Percentiles rank a stretch among this genome's conserved stretches.
These are phyloP conservation scores for Pseudozyma sp. DNA, from an alignment of 1,284 basidiomycete species.

Conservation along the genomic window DNA sequence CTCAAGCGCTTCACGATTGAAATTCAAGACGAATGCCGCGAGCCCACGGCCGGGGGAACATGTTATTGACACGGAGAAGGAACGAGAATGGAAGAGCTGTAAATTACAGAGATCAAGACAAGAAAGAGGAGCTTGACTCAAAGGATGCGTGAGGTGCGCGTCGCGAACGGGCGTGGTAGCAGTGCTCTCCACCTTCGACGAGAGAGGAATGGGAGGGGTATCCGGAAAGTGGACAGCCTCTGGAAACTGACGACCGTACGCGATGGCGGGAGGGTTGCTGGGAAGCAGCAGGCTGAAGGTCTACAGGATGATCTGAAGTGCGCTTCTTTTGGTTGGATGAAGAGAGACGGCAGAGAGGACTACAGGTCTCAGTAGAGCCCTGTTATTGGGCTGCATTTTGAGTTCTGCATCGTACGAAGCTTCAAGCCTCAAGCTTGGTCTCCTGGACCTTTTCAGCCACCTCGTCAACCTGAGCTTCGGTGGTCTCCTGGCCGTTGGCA, in stretches of 20 bases:
- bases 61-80: conserved; percentile 33
- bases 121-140: conserved; percentile 12
- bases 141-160: conserved; percentile 13
- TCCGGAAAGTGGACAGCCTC: conserved; percentile 18
- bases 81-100: conserved; percentile 18
- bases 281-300: conserved; percentile 22
- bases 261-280: conserved; percentile 11
- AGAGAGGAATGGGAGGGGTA: conserved; percentile 26
- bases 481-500: conserved; percentile 12
- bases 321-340: conserved; percentile 29
- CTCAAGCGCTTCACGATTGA: neutral
- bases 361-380: neutral
- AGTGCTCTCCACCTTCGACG: conserved; percentile 13
- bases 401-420: neutral
- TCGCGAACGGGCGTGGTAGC: conserved; percentile 3
- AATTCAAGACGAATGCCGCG: conserved; percentile 16
- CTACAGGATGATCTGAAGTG: conserved; percentile 6
- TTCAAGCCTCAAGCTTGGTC: conserved; percentile 43
- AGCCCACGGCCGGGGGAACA: conserved; percentile 39
- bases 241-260: neutral
- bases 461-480: conserved; percentile 39
- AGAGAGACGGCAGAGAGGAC: neutral
- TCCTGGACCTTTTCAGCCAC: conserved; percentile 43
- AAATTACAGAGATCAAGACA: conserved; percentile 33
- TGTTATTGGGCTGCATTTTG: neutral